Base-by-base conservation (phyloP, 176 grass and related monocot genomes). In the Triticum monococcum region DNA sequence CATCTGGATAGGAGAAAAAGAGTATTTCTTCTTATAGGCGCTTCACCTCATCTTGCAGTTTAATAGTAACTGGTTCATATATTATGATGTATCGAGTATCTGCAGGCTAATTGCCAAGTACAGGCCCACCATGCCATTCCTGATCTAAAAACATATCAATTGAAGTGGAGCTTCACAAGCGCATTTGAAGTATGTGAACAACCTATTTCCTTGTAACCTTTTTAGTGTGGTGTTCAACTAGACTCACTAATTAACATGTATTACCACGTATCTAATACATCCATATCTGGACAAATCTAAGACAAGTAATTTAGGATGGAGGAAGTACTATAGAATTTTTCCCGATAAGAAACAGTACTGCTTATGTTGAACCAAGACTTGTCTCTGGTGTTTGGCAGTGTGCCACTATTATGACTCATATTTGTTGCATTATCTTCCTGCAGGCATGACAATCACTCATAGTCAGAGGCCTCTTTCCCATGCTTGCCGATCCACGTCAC, bases 361-460 rank as follows among this genome's bases (percentile, higher is more conserved):
- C 10, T 32, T 61, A 31, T 38, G 12, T 46, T 46, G 43, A 12
- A 48, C 45, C 45, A 48, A 48, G 45, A 48, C 45, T 12, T 46
- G 43, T 33, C 57, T 23, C 68, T 46, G 46, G 67, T 35, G 31
- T 76, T 89, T 76, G 30, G 40, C 3, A 41, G 14, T 67, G 9
- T 77, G 30, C 32, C 3, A 25, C 14, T 67, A 7, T 82, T 82
- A 22, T 74, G 28, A 50, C 77, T 79, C 72, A 85, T 78, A 26
- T 69, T 30, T 90, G 2, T 62, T 87, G 52, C 76, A 73, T 85
- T 24, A 7, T 65, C 60, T 41, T 57, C 13, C 31, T 94, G 82
- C 90, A 99, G 97, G 97, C 97, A 77, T 94, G 97, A 64, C 94
- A 99, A 67, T 97, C 94, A 1, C 97, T 99, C 71, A 87, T 99